These are phyloP conservation scores for Geranium rotundifolium DNA, from an alignment of 345 rosid species.

Conservation along the genomic window DNA sequence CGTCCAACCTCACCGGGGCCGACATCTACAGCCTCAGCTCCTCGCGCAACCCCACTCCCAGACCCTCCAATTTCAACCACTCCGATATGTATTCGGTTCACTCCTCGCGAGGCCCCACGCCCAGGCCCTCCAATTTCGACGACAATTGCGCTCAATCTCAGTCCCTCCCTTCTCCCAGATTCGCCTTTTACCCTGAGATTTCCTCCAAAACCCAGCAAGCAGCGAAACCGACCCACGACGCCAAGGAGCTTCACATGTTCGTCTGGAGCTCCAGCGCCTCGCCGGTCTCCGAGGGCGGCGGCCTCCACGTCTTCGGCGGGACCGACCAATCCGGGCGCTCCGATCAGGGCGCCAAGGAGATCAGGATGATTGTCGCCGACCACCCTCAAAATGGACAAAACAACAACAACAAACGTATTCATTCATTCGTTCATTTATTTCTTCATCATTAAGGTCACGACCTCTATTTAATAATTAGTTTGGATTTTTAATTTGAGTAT, in stretches of 20 bases:
- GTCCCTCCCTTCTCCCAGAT: slow-evolving; percentile 46
- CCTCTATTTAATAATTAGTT: too few species aligned
- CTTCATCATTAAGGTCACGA: too few species aligned
- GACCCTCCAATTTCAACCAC: slow-evolving; percentile 85
- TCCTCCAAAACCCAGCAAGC: slow-evolving; percentile 25
- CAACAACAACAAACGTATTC: too few species aligned
- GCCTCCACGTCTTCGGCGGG: slow-evolving; percentile 62
- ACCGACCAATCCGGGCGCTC: slow-evolving; percentile 15
- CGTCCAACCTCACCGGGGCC: slow-evolving; percentile 83
- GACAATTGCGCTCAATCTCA: slow-evolving; percentile 23
- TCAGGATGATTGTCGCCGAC: too few species aligned
- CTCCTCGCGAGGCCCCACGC: too few species aligned
- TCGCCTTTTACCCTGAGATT: slow-evolving; percentile 75
- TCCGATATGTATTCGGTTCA: slow-evolving; percentile 74
- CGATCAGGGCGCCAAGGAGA: too few species aligned
- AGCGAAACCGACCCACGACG: slow-evolving; percentile 57
- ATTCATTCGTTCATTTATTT: too few species aligned
- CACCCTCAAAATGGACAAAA: too few species aligned
- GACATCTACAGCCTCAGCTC: slow-evolving; percentile 89
- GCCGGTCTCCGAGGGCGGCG: slow-evolving; percentile 73
- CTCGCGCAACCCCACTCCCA: slow-evolving; percentile 65
- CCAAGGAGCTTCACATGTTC: slow-evolving; percentile 93
- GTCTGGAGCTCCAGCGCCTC: slow-evolving; percentile 97
- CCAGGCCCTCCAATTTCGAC: slow-evolving; percentile 76
- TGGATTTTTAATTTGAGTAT: too few species aligned